Conservation (phyloP, 2,329 filamentous ascomycete species). For the Colletotrichum coccodes region DNA sequence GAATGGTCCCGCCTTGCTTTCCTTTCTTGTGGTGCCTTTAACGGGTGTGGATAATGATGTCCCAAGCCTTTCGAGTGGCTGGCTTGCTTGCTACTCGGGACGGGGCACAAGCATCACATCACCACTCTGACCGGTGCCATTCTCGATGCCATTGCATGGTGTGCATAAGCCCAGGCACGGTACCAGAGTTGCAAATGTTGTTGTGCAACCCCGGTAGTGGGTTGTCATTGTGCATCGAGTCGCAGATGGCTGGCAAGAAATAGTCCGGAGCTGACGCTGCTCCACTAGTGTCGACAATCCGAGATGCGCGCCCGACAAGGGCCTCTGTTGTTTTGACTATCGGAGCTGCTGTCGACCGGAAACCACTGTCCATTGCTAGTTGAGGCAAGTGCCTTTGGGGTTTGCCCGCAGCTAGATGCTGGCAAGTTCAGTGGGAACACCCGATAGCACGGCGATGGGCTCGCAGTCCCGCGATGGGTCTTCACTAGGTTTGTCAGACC, state of each 20-base stretch:
- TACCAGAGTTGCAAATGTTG: background rate
- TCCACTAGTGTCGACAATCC: background rate
- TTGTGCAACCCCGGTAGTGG: constrained; percentile 10
- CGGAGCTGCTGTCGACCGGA: too few relatives aligned
- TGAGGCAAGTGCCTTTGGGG: background rate
- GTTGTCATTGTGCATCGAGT: background rate
- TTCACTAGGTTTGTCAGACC: background rate
- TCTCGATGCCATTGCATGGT: constrained; percentile 3
- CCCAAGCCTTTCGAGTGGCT: background rate
- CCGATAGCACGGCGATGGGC: background rate
- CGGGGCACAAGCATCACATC: constrained; percentile 2
- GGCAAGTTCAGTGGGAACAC: background rate
- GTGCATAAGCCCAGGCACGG: constrained; percentile 15
- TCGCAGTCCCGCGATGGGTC: background rate
- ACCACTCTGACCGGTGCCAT: background rate
- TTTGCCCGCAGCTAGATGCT: background rate
- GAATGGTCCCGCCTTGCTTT: constrained; percentile 8
- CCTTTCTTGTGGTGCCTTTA: constrained; percentile 8
- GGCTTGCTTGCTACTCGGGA: background rate
- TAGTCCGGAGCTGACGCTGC: background rate
- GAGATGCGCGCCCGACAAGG: background rate
- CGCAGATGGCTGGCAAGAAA: background rate
- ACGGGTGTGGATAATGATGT: constrained; percentile 9
- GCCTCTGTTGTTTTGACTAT: too few relatives aligned
- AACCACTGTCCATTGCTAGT: too few relatives aligned